Evolutionary conservation across 2,329 filamentous ascomycete genomes (phyloP).

Genomic region (Phaeoacremonium minimum): DNA sequence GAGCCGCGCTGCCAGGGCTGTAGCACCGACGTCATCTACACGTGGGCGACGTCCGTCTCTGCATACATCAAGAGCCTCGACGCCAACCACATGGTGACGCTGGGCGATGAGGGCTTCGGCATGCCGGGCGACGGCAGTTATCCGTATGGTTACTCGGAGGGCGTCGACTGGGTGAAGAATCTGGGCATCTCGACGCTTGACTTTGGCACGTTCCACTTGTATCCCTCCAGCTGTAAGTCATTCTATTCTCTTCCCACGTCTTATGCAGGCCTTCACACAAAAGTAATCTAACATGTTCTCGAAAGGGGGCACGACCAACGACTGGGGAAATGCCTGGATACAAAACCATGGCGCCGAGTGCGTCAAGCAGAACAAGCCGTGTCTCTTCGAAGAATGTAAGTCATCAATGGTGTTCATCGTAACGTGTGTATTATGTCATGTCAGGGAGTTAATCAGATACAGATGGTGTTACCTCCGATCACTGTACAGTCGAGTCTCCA

Average conservation of each 20-base stretch:
- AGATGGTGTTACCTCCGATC: constrained; percentile 17
- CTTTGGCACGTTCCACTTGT: constrained; percentile 48
- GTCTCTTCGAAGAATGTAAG: constrained; percentile 13
- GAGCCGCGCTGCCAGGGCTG: constrained; percentile 57
- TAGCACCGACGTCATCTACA: constrained; percentile 49
- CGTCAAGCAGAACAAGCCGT: constrained; percentile 10
- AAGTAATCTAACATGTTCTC: background rate
- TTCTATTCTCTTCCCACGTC: background rate
- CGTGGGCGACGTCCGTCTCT: constrained; percentile 55
- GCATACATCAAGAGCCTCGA: constrained; percentile 63
- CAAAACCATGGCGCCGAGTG: constrained; percentile 11
- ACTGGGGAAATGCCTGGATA: constrained; percentile 12
- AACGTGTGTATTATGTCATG: background rate
- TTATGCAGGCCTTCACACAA: no score
- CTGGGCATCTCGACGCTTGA: constrained; percentile 48
- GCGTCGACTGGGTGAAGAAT: constrained; percentile 45
- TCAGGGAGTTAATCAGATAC: background rate
- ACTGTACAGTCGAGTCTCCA: constrained; percentile 12
- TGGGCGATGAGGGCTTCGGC: constrained; percentile 54
- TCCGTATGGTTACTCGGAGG: constrained; percentile 44
- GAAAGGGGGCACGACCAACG: constrained; percentile 9
- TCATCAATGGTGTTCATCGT: background rate
- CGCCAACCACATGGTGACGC: constrained; percentile 56
- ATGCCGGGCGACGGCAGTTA: constrained; percentile 45
- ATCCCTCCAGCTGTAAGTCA: constrained; percentile 24